Evolutionary conservation across 139 green algal genomes (phyloP).

Genomic region (Chara braunii): DNA sequence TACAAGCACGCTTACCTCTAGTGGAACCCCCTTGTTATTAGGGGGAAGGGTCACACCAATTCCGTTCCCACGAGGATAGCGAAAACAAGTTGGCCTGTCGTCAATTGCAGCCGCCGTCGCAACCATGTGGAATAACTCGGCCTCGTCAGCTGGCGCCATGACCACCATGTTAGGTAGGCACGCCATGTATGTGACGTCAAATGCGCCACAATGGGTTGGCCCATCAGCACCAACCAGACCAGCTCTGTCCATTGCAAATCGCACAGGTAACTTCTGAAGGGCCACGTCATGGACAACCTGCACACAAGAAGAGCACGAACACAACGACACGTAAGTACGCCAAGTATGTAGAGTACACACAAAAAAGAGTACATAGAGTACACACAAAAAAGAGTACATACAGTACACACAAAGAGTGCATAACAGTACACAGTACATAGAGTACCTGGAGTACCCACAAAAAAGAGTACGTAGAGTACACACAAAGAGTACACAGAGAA

Average conservation of each 20-base stretch:
- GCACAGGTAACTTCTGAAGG: constrained; percentile 94
- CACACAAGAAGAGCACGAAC: constrained; percentile 16
- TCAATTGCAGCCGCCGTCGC: constrained; percentile 86
- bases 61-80: constrained; percentile 90
- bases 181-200: constrained; percentile 50
- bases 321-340: too few species aligned
- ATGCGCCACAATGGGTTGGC: constrained; percentile 78
- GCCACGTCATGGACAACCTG: constrained; percentile 91
- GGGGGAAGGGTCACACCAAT: constrained; percentile 81
- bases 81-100: constrained; percentile 83
- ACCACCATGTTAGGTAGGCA: constrained; percentile 93
- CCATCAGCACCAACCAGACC: constrained; percentile 95
- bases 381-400: too few species aligned
- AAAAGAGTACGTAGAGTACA: too few species aligned
- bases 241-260: constrained; percentile 96
- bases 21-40: constrained; percentile 67
- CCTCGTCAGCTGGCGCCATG: constrained; percentile 87
- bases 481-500: too few species aligned
- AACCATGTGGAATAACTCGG: constrained; percentile 59
- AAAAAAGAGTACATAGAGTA: too few species aligned
- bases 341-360: too few species aligned
- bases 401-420: too few species aligned
- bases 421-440: too few species aligned
- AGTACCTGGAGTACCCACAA: too few species aligned
- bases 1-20: constrained; percentile 59